These are phyloP conservation scores for Mycena floridula DNA, from an alignment of 768 basidiomycete genomes.

Conservation along the genomic window DNA sequence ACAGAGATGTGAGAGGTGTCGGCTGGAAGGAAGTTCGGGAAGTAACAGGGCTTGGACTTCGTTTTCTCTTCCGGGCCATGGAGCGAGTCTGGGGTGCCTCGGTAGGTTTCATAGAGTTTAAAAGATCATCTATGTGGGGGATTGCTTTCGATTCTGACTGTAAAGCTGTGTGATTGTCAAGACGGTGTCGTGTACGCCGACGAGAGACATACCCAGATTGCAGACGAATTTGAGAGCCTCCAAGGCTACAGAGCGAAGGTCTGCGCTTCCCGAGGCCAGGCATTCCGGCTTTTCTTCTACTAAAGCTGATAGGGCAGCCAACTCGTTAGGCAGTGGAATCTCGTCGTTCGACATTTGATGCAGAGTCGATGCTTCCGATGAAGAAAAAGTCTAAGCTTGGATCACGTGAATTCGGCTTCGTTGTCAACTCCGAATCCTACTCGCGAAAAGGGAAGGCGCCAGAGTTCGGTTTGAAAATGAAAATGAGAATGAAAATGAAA, in stretches of 20 bases:
- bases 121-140: conserved; percentile 56
- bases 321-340: no score
- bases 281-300: conserved; percentile 49
- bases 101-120: conserved; percentile 62
- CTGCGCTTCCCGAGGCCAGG: conserved; percentile 47
- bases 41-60: conserved; percentile 25
- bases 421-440: no score
- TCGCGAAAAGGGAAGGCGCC: no score
- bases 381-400: no score
- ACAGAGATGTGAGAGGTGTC: conserved; percentile 76
- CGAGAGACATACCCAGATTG: conserved; percentile 53
- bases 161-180: conserved; percentile 45
- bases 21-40: conserved; percentile 30
- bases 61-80: conserved; percentile 45
- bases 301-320: conserved; percentile 45
- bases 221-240: conserved; percentile 71
- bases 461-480: no score
- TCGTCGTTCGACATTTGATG: no score
- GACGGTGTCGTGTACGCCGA: no score
- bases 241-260: conserved; percentile 53
- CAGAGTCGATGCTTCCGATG: no score
- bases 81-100: conserved; percentile 74
- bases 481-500: no score
- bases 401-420: no score
- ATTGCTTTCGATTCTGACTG: conserved; percentile 60